Base-by-base conservation (phyloP, 1,284 basidiomycete species). In the Trametes pubescens region DNA sequence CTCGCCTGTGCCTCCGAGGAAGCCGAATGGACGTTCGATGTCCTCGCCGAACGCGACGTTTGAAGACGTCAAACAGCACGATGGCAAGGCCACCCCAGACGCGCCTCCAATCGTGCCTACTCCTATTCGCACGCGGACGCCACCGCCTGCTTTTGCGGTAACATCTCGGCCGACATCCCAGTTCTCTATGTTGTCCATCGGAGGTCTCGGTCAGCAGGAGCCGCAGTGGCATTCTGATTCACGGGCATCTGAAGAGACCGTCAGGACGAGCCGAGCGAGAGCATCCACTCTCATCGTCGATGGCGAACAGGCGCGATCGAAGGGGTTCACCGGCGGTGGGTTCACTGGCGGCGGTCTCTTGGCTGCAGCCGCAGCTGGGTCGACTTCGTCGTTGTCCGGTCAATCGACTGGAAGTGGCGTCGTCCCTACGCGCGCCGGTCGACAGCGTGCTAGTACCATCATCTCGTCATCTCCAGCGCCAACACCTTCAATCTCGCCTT, bases 121-220 rank as follows among this genome's bases (percentile, higher is more conserved):
- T 26, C 84, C 84, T 14, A 89, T 92, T 60, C 84, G 85, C 62
- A 81, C 84, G 66, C 84, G 89, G 32, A 79, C 84, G 47, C 84
- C 86, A 1, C 82, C 84, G 0, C 84, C 88, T 1, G 79, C 86
- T 11, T 92, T 91, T 70, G 85, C 84, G 60, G 89, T 91, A 35
- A 89, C 86, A 2, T 90, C 89, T 13, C 79, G 90, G 13, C 89
- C 90, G 2, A 47, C 62, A 0, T 74, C 73, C 4, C 73, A 74
- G 60, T 57, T 74, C 34, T 73, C 72, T 16, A 34, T 71, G 53
- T 37, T 61, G 10, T 61, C 60, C 8, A 51, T 24, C 16, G 26
- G 44, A 2, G 8, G 24, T 51, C 71, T 43, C 59, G 61, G 53
- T 48, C 21, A 61, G n/a, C 7, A 57, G 24, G 32, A 35, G 56